phyloP scores from a whole-genome alignment of 345 rosid species.

The Camelina neglecta region DNA sequence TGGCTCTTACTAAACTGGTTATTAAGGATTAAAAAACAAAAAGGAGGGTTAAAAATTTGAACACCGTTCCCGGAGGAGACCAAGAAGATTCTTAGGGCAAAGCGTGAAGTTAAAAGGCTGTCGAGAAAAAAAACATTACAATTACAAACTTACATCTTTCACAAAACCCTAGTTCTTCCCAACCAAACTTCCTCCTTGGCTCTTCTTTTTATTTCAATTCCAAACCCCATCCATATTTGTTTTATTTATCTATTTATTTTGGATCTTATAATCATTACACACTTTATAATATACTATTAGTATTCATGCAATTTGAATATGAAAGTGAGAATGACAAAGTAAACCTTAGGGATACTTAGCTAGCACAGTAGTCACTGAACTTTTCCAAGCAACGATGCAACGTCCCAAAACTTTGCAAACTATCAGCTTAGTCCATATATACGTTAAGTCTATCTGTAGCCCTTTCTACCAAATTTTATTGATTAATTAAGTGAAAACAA shows the following conservation, averaged over 20 bases:
- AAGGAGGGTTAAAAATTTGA: conserved; percentile 25
- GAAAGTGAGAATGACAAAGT: conserved; percentile 21
- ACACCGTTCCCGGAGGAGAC: conserved; percentile 48
- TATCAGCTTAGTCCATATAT: conserved; percentile 16
- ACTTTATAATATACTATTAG: conserved; percentile 30
- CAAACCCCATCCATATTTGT: conserved; percentile 35
- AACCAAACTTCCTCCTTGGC: conserved; percentile 48
- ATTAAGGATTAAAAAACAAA: conserved; percentile 5
- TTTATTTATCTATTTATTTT: conserved; percentile 22
- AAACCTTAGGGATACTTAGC: conserved; percentile 21
- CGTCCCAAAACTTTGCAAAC: conserved; percentile 19
- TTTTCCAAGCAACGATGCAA: conserved; percentile 5
- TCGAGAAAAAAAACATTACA: conserved; percentile 36
- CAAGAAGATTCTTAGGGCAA: conserved; percentile 45
- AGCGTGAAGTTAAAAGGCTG: conserved; percentile 50
- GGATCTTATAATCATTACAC: conserved; percentile 46
- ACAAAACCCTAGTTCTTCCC: conserved; percentile 49
- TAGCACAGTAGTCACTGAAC: conserved; percentile 24
- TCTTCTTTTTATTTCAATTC: conserved; percentile 46
- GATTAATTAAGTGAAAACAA: background rate
- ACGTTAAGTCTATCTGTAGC: background rate
- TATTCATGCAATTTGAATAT: conserved; percentile 38
- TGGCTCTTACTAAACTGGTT: background rate
- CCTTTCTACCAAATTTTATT: background rate
- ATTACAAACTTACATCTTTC: conserved; percentile 42